Evolutionary conservation across 1,139 yeast genomes (phyloP).

Genomic region (Blastobotrys capitulatus): DNA sequence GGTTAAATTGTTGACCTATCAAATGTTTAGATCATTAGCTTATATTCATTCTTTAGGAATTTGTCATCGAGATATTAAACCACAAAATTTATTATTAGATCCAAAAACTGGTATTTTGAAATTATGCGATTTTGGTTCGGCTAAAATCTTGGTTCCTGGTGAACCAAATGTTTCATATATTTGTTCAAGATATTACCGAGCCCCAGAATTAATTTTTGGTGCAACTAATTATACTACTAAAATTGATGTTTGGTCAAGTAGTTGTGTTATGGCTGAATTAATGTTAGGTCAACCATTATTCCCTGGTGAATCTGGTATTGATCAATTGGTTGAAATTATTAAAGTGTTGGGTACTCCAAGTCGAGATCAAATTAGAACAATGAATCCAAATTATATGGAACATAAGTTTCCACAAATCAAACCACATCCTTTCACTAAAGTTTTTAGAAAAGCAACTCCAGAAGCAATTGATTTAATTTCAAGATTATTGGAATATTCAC

Average conservation of each 20-base stretch:
- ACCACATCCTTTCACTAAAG: conserved; percentile 83
- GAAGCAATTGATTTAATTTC: conserved; percentile 63
- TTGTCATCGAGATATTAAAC: conserved; percentile 96
- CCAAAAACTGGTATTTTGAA: conserved; percentile 80
- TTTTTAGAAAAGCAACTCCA: conserved; percentile 59
- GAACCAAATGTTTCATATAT: conserved; percentile 96
- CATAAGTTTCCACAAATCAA: conserved; percentile 95
- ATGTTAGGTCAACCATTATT: conserved; percentile 92
- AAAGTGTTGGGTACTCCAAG: conserved; percentile 95
- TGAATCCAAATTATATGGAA: conserved; percentile 98
- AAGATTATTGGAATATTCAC: conserved; percentile 67
- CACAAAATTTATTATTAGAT: conserved; percentile 86
- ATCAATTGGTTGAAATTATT: conserved; percentile 93
- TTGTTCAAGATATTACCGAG: conserved; percentile 93
- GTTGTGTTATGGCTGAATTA: conserved; percentile 96
- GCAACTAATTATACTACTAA: conserved; percentile 93
- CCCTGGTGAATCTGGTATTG: conserved; percentile 97
- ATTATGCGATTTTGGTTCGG: conserved; percentile 98
- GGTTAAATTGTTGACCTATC: conserved; percentile 85
- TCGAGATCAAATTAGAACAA: conserved; percentile 82
- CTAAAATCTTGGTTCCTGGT: conserved; percentile 78
- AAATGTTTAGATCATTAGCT: conserved; percentile 83
- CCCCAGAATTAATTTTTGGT: conserved; percentile 89
- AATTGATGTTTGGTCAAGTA: conserved; percentile 89
- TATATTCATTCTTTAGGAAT: conserved; percentile 88